Base-by-base conservation (phyloP, 192 early-diverging fungal genomes). In the Irineochytrium annulatum region DNA sequence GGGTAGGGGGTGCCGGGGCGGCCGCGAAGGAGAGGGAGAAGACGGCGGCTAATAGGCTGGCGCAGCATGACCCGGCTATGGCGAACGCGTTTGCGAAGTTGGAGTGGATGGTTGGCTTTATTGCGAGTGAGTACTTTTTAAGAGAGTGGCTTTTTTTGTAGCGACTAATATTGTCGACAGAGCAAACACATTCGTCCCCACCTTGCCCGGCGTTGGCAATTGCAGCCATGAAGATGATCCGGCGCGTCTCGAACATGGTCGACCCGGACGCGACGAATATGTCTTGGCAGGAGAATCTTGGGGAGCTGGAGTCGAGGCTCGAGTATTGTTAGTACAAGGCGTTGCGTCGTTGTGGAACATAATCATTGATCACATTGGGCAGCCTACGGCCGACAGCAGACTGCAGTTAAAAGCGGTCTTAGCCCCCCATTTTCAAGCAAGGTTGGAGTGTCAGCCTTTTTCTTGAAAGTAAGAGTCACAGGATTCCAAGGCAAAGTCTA, bases 71-170 rank as follows among this genome's bases (percentile, higher is more conserved):
- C 26, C 46, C 46, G 6, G 46, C 13, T 22, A 49, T 24, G 26
- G 46, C 46, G 22, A 49, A 22, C 24, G 46, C 49, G 11, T 62
- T 34, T 33, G 31, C 49, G 33, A 57, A 65, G 34, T n/a, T 65
- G 14, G 55, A 65, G 39, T 65, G 63, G 63, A 22, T 58, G 31
- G 43, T 44, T 3, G 26, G 5, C 24, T 65, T 58, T 51, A 31
- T 65, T 8, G 33, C 43, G 14, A 19, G 54, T 65, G 35, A 52
- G 56, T 16, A 20, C 11, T 43, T 14, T 22, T 8, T 43, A 14
- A 17, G 13, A 13, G 20, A 0, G 43, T 60, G 3, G 48, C 19
- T 43, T 39, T 5, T 24, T 45, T 4, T 31, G 16, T 17, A 22
- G 11, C 32, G 27, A 57, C 34, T 34, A 13, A 8, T 19, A 13